Base-by-base conservation (phyloP, 2,329 filamentous ascomycete genomes). In the Alternaria sp. region DNA sequence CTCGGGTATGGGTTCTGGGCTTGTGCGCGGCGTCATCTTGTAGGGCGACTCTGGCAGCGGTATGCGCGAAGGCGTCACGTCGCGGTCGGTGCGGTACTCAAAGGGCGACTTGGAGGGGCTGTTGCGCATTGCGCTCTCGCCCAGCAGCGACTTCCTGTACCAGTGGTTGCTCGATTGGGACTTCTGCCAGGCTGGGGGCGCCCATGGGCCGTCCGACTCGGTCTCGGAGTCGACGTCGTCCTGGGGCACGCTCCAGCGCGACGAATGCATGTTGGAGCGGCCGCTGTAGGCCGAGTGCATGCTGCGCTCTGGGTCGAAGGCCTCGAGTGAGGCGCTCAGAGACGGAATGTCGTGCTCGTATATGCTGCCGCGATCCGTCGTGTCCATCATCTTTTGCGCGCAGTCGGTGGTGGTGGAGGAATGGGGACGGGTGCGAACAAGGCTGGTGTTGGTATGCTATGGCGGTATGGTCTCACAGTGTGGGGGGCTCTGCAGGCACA, bases 171-270 rank as follows among this genome's bases (percentile, higher is more conserved):
- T 87, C 7, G 64, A 65, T 43, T 65, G 63, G 63, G 82, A 82
- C 70, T 83, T 85, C 65, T 86, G 83, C 83, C 88, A 89, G 12
- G 87, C 87, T 2, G 89, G 89, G 41, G 89, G 89, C 54, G 87
- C 89, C 87, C 87, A 90, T 32, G 86, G 86, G 2, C 74, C 77
- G 34, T 81, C 79, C 54, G 82, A 82, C 60, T 85, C 82, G 32
- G 67, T 62, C 59, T 82, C 82, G 50, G 79, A 77, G 61, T 82
- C 80, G 16, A 77, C 84, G 4, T 71, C 66, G 36, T 77, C 75
- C 14, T 70, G 73, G 7, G 73, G 71, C 9, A 68, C 54, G 65
- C 76, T 79, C 75, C 75, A 79, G 52, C 76, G 73, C 57, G 74
- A 77, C 49, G 85, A 89, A 67, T 86, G 84, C 81, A 90, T 90